Conservation (phyloP, 164 flowering plant genomes). For the Magnolia officinalis region DNA sequence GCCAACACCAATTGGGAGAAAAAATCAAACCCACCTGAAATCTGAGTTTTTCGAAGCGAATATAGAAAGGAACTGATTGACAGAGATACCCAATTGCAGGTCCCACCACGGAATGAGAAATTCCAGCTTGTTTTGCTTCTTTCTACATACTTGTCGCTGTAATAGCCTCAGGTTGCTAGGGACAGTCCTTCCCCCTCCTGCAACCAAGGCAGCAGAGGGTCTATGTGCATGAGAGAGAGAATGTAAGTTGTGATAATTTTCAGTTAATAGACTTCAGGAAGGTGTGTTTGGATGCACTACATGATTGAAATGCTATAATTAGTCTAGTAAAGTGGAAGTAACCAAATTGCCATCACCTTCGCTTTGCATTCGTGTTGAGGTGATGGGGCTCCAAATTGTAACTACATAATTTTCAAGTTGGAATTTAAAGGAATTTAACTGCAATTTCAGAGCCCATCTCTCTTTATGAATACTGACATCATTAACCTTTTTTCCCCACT, state of each 20-base stretch:
- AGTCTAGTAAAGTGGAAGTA: too few relatives aligned
- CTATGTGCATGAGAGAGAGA: background rate
- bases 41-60: constrained; percentile 79
- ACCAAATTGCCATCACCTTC: too few relatives aligned
- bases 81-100: constrained; percentile 78
- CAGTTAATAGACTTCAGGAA: too few relatives aligned
- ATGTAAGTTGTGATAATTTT: too few relatives aligned
- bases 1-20: background rate
- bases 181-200: constrained; percentile 90
- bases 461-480: background rate
- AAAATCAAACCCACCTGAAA: constrained; percentile 56
- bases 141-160: constrained; percentile 79
- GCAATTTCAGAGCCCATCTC: background rate
- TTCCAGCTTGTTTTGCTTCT: constrained; percentile 71
- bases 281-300: too few relatives aligned
- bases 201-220: constrained; percentile 5
- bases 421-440: background rate
- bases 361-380: too few relatives aligned
- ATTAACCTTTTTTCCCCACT: too few relatives aligned
- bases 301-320: too few relatives aligned
- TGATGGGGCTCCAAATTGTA: too few relatives aligned
- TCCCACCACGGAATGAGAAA: constrained; percentile 97
- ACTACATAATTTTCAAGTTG: background rate
- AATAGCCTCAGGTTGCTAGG: constrained; percentile 79
- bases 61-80: constrained; percentile 86